Percentiles rank a stretch among this genome's conserved stretches.
phyloP scores from a whole-genome alignment of 2,329 filamentous ascomycete genomes.

The Ceratocystis eucalypticola region DNA sequence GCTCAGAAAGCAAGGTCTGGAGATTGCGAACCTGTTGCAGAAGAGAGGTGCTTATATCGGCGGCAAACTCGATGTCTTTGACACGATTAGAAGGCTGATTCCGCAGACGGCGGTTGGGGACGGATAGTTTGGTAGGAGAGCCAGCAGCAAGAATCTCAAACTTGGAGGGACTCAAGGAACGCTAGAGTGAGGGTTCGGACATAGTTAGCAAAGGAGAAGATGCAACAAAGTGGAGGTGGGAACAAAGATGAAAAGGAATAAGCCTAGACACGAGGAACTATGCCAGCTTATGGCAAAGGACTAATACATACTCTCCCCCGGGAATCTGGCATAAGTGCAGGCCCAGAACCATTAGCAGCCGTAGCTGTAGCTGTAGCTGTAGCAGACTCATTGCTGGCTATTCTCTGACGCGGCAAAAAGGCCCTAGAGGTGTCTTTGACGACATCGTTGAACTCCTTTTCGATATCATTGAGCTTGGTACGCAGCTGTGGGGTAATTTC shows the following conservation, averaged over 20 bases:
- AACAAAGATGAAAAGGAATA: too few species aligned
- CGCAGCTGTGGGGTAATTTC: slow-evolving; percentile 75
- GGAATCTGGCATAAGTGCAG: slow-evolving; percentile 41
- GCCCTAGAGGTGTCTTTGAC: slow-evolving; percentile 79
- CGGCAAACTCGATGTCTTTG: slow-evolving; percentile 96
- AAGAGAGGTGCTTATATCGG: slow-evolving; percentile 89
- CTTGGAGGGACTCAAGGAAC: slow-evolving; percentile 57
- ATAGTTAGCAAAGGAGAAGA: neutral
- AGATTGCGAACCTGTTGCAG: slow-evolving; percentile 88
- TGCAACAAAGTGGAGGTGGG: too few species aligned
- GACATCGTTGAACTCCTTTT: slow-evolving; percentile 90
- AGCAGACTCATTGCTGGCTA: slow-evolving; percentile 53
- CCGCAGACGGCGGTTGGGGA: slow-evolving; percentile 69
- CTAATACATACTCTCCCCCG: slow-evolving; percentile 34
- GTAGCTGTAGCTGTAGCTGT: neutral
- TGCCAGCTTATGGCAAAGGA: too few species aligned
- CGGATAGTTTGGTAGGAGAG: slow-evolving; percentile 78
- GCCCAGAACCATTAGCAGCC: slow-evolving; percentile 26
- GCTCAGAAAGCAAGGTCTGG: slow-evolving; percentile 70
- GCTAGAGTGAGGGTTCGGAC: slow-evolving; percentile 30
- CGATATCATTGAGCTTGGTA: slow-evolving; percentile 69
- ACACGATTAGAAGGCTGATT: slow-evolving; percentile 81
- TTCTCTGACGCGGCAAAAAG: slow-evolving; percentile 72
- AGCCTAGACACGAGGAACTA: too few species aligned
- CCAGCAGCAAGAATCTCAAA: slow-evolving; percentile 74